Base-by-base conservation (phyloP, 495 filamentous ascomycete genomes). In the Neurospora sp. region DNA sequence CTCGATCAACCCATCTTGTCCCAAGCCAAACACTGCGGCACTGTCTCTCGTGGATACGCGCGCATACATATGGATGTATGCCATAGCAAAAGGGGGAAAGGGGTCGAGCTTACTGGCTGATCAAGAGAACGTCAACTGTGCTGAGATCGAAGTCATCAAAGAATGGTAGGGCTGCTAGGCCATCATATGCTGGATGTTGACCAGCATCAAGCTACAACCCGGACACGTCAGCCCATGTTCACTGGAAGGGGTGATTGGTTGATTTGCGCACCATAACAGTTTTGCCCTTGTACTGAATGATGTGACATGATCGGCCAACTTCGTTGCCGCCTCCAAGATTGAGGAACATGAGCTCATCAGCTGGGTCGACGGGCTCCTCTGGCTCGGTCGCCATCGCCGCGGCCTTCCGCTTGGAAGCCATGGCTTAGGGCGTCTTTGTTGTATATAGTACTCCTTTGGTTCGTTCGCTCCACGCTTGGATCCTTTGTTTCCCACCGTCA, bases 131-230 rank as follows among this genome's bases (percentile, higher is more conserved):
- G 83, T 99, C 96, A 48, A 99, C 95, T 7, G 92, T 97, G 82
- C 96, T 97, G 40, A 99, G 85, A 80, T 99, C 96, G 80, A 98
- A 99, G 78, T 99, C 94, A 80, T 99, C 96, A 79, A 97, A 99
- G 85, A 97, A 99, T 0, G 96, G 96, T 10, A 99, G 89, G 44
- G 93, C 92, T 18, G 94, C 92, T 70, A 98, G 90, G 9, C 96
- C 96, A 75, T 98, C 95, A 79, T 97, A 97, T n/a, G 93, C 96
- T 48, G 96, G 94, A 77, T 98, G 96, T 83, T 97, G 93, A 16
- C 96, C 96, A 54, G 96, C 96, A 85, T 99, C 96, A 70, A 99
- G 92, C 93, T 96, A 77, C 75, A 76, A 44, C 62, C 38, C 35
- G 69, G 1, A 69, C 3, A 76, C 6, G 73, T 80, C 59, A 82